Percentiles rank a stretch among this genome's conserved stretches.
Evolutionary conservation across 2,329 filamentous ascomycete genomes (phyloP).

Genomic region (Cytospora mali): DNA sequence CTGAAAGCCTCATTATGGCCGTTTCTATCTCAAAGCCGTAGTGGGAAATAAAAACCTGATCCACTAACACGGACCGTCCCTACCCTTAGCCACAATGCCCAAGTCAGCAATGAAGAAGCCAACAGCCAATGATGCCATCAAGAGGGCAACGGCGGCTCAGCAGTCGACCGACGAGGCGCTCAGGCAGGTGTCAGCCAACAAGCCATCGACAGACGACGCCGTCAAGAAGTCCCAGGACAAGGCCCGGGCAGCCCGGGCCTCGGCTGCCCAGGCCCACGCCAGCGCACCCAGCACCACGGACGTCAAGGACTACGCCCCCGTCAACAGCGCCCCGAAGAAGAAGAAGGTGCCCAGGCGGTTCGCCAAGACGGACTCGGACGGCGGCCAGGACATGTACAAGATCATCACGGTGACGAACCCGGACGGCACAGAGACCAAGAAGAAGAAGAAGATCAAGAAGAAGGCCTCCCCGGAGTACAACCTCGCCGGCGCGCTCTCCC

Average conservation of each 20-base stretch:
- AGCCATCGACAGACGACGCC: conserved; percentile 3
- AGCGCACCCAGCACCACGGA: conserved; percentile 7
- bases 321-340: conserved; percentile 5
- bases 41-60: background rate
- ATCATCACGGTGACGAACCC: conserved; percentile 3
- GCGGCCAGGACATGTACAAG: conserved; percentile 18
- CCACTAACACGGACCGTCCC: conserved; percentile 8
- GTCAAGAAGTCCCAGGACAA: conserved; percentile 2
- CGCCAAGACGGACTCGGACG: conserved; percentile 19
- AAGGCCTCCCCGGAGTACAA: conserved; percentile 24
- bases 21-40: background rate
- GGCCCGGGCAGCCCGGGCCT: background rate
- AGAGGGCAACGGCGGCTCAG: no score
- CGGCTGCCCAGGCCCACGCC: conserved; percentile 9
- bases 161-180: no score
- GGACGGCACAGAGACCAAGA: conserved; percentile 22
- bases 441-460: conserved; percentile 29
- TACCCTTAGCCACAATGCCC: conserved; percentile 13
- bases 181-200: no score
- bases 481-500: conserved; percentile 23
- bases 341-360: conserved; percentile 2
- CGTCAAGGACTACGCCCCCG: conserved; percentile 25
- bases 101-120: conserved; percentile 10
- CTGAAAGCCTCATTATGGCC: background rate
- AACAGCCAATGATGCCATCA: background rate